phyloP scores from a whole-genome alignment of 192 early-diverging fungal species.

The Linnemannia zychae region DNA sequence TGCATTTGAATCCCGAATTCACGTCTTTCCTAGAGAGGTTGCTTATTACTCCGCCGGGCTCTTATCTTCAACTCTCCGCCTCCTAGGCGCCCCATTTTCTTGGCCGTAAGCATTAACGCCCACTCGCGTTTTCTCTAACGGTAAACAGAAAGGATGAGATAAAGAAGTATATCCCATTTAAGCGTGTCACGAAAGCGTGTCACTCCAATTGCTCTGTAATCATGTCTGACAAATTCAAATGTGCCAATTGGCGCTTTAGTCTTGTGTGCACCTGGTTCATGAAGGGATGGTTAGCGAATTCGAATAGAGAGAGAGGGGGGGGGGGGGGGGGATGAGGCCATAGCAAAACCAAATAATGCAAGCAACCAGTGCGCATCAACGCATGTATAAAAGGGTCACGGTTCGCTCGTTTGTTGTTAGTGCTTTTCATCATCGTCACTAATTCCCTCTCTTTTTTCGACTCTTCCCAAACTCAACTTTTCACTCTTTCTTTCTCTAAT shows the following conservation, averaged over 20 bases:
- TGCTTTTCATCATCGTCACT: neutral
- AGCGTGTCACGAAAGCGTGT: conserved; percentile 1
- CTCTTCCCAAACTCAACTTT: no score
- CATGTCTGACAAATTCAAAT: conserved; percentile 8
- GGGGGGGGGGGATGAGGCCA: neutral
- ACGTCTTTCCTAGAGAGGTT: no score
- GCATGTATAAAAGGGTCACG: neutral
- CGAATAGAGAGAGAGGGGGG: neutral
- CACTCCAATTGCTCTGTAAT: neutral
- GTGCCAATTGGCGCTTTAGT: neutral
- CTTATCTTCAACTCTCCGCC: no score
- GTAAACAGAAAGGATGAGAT: no score
- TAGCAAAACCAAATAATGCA: no score
- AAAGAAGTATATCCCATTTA: no score
- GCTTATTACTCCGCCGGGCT: no score
- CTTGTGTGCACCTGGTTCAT: neutral
- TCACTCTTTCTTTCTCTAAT: no score
- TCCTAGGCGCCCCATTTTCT: no score
- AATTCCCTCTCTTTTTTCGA: neutral
- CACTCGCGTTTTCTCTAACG: no score
- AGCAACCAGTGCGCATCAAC: neutral
- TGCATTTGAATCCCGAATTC: no score
- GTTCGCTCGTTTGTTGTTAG: neutral
- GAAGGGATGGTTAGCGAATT: neutral
- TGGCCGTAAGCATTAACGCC: no score